Base-by-base conservation (phyloP, 176 grass and related monocot species). In the Juncus inflexus region DNA sequence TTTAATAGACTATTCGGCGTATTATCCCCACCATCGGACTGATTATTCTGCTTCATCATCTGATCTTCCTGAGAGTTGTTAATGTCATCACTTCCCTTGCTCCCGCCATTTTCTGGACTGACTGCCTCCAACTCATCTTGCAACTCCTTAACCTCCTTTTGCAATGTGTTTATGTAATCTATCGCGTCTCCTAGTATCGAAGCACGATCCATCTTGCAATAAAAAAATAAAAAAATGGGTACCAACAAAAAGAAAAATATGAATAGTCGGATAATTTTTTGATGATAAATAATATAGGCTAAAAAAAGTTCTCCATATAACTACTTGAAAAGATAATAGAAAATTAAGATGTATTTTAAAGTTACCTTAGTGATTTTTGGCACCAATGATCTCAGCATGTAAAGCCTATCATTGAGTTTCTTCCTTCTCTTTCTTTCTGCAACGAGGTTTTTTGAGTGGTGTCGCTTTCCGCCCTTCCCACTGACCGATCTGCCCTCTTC, bases 301-400 rank as follows among this genome's bases (percentile, higher is more conserved):
- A 56, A 13, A 56, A 1, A 56, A 56, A 56, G 13, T 47, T 47
- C 43, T 47, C 4, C 43, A 6, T 47, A 28, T 28, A 28, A 28
- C 19, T 28, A 28, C 19, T 28, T 28, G 19, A 28, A 28, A 5
- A 73, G 7, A 59, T 12, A 8, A 50, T 11, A 12, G 6, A 61
- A 19, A 64, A 35, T 28, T 60, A 37, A 15, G 3, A 63, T 66
- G 62, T 50, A 39, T 12, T 40, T 38, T 64, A 37, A 57, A 53
- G 62, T 63, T 16, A 97, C 92, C 92, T 97, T 97, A 50, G 85
- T 89, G 70, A 97, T 97, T 79, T 97, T 97, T 2, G 94, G 88
- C 37, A 97, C 94, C 74, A 97, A 77, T 3, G 94, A 81, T 7
- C 94, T 66, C 40, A 97, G 80, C 74, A 50, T 80, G 59, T 84